Evolutionary conservation across 352 stramenopile genomes (phyloP).

Genomic region (Phytopythium montanum): DNA sequence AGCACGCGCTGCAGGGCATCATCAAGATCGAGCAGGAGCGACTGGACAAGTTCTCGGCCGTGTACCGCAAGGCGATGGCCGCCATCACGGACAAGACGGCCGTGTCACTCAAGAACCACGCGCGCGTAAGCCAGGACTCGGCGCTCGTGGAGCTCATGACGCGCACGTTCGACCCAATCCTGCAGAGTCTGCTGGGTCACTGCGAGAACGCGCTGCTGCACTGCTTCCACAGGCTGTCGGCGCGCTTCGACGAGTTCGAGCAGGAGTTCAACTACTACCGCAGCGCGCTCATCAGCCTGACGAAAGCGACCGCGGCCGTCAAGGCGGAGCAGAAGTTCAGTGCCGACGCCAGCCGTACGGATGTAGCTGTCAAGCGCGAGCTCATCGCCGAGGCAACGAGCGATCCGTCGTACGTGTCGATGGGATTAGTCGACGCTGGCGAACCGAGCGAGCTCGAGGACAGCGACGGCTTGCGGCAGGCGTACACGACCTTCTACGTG

Average conservation of each 20-base stretch:
- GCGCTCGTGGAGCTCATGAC: slow-evolving; percentile 65
- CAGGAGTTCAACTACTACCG: slow-evolving; percentile 82
- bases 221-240: slow-evolving; percentile 56
- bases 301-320: slow-evolving; percentile 10
- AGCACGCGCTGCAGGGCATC: slow-evolving; percentile 58
- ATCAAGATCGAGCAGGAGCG: slow-evolving; percentile 73
- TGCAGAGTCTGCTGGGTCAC: slow-evolving; percentile 53
- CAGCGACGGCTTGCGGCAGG: slow-evolving; percentile 49
- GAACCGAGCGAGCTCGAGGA: slow-evolving; percentile 30
- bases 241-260: slow-evolving; percentile 68
- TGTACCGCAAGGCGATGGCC: slow-evolving; percentile 59
- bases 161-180: slow-evolving; percentile 63
- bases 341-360: slow-evolving; percentile 8
- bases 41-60: slow-evolving; percentile 42
- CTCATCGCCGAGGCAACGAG: slow-evolving; percentile 26
- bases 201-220: slow-evolving; percentile 69
- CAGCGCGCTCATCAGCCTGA: slow-evolving; percentile 48
- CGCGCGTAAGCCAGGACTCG: slow-evolving; percentile 55
- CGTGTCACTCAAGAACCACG: slow-evolving; percentile 47
- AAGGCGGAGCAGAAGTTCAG: slow-evolving; percentile 13
- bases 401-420: slow-evolving; percentile 13
- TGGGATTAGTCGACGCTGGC: slow-evolving; percentile 4
- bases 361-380: slow-evolving; percentile 43
- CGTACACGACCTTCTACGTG: slow-evolving; percentile 79
- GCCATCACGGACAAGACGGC: slow-evolving; percentile 41